Evolutionary conservation across 768 basidiomycete species (phyloP).

Genomic region (Pleurotus tuber-regium): DNA sequence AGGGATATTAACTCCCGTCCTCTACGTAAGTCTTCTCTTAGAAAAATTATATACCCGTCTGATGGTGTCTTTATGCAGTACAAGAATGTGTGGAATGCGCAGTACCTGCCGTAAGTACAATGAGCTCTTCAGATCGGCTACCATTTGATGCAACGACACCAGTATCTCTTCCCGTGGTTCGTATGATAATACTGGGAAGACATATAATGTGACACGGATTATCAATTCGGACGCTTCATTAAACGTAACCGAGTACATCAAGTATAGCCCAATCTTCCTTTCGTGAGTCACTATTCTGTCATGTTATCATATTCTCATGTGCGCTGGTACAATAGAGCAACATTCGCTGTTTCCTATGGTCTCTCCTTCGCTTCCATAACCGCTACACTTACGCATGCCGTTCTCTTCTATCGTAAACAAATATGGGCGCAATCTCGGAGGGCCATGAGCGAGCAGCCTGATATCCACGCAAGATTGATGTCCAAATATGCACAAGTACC

Average conservation of each 20-base stretch:
- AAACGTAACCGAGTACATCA: conserved; percentile 50
- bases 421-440: conserved; percentile 71
- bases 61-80: conserved; percentile 32
- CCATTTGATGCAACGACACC: too few species aligned
- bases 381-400: conserved; percentile 67
- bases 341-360: conserved; percentile 78
- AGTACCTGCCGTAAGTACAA: conserved; percentile 50
- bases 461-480: conserved; percentile 86
- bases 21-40: conserved; percentile 41
- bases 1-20: conserved; percentile 58
- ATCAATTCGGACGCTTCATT: conserved; percentile 52
- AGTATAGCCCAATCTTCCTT: conserved; percentile 62
- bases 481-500: conserved; percentile 74
- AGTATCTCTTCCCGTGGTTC: conserved; percentile 63
- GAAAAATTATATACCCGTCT: background rate
- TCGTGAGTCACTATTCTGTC: conserved; percentile 28
- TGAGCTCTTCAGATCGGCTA: too few species aligned
- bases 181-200: conserved; percentile 58
- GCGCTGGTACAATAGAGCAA: too few species aligned
- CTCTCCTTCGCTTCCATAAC: conserved; percentile 81
- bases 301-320: too few species aligned
- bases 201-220: conserved; percentile 60
- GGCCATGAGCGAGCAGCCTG: conserved; percentile 74
- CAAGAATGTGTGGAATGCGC: conserved; percentile 60
- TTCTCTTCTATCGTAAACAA: conserved; percentile 75